Base-by-base conservation (phyloP, 2,329 filamentous ascomycete species). In the Elsinoe australis region DNA sequence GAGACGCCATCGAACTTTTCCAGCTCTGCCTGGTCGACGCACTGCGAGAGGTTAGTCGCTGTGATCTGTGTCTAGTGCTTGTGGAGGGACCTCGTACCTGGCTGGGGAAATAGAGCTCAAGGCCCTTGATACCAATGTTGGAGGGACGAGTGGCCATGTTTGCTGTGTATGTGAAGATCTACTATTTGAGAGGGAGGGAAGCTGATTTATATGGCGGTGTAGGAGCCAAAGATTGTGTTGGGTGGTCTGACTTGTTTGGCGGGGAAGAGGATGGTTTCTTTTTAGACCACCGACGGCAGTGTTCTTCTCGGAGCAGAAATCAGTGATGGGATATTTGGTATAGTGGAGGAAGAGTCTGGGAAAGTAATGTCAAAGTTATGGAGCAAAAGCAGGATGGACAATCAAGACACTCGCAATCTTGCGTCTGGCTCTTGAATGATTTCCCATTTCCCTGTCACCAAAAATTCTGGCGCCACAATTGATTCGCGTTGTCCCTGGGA, bases 1-100 rank as follows among this genome's bases (percentile, higher is more conserved):
- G 64, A 65, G 52, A 74, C 71, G 63, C 71, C 71, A 70, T 74
- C 71, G 65, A 73, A 74, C 63, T 72, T 72, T 61, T 74, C 71
- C 52, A 74, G 70, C 57, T 74, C 71, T 53, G 67, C 57, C 62
- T 74, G 71, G 60, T 74, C 71, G 55, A 74, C 71, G 57, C 71
- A 74, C 71, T 74, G 64, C 32, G 49, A 21, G 9, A 28, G 9
- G 24, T 31, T 7, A 41, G 47, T 32, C 10, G 19, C n/a, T 18
- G n/a, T 22, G 34, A 34, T 49, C 19, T n/a, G 29, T 14, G 17
- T 17, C n/a, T 18, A 34, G 6, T n/a, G 39, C 21, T 29, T 17
- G n/a, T 15, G 15, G 17, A 3, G 31, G 14, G 28, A 19, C n/a
- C 18, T 64, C 68, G 55, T 62, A 68, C 71, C 66, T 73, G 71